phyloP scores from a whole-genome alignment of 495 filamentous ascomycete genomes.

The Glonium stellatum region DNA sequence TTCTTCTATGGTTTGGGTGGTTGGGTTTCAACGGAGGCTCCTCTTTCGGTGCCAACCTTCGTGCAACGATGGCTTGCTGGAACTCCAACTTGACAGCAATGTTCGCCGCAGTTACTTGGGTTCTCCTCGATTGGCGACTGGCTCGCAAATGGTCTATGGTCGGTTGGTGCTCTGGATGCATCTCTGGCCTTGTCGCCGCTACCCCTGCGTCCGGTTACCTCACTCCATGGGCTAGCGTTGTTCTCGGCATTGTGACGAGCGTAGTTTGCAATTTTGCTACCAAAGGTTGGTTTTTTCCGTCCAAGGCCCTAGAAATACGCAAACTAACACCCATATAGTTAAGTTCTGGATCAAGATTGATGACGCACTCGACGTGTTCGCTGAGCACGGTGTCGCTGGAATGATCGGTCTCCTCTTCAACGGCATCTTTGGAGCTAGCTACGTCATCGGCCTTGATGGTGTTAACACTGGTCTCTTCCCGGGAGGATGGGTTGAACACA shows the following conservation, averaged over 20 bases:
- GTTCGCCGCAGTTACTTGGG: constrained; percentile 83
- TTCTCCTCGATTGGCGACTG: constrained; percentile 85
- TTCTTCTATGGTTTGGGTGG: constrained; percentile 98
- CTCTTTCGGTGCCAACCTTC: constrained; percentile 91
- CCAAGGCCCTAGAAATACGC: background rate
- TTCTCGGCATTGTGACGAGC: constrained; percentile 78
- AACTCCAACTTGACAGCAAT: constrained; percentile 89
- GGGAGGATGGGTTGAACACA: constrained; percentile 82
- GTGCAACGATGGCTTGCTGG: constrained; percentile 95
- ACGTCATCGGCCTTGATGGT: constrained; percentile 89
- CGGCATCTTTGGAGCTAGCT: constrained; percentile 77
- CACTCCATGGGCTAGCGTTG: constrained; percentile 80
- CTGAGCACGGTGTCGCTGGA: constrained; percentile 92
- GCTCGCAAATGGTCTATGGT: constrained; percentile 99
- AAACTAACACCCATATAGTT: constrained; percentile 47
- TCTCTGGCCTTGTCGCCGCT: constrained; percentile 45
- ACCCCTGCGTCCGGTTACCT: constrained; percentile 48
- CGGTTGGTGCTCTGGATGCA: constrained; percentile 90
- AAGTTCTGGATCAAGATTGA: constrained; percentile 95
- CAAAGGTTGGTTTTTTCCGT: constrained; percentile 51
- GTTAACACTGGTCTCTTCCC: constrained; percentile 67
- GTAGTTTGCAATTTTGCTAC: constrained; percentile 89
- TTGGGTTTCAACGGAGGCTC: constrained; percentile 98
- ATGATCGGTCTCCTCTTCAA: constrained; percentile 92
- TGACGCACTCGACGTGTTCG: constrained; percentile 96